These are phyloP conservation scores for Friedmanniomyces simplex DNA, from an alignment of 495 filamentous ascomycete species.

Conservation along the genomic window DNA sequence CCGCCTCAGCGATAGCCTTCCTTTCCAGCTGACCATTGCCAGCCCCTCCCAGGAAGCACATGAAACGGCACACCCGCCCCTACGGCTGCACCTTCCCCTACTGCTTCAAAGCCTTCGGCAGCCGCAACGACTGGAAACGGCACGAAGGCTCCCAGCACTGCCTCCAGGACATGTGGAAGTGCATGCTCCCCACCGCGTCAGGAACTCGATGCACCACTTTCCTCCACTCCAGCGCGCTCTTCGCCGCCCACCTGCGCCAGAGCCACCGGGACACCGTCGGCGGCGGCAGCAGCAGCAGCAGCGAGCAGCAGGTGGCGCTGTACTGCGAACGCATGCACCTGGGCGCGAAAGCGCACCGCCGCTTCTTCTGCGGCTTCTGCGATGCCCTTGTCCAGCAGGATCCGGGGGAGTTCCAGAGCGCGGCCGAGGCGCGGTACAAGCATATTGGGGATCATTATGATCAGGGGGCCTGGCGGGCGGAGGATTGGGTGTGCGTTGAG, in stretches of 20 bases:
- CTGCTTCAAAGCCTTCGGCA: constrained; percentile 74
- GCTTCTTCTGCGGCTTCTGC: constrained; percentile 93
- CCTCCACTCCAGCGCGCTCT: constrained; percentile 52
- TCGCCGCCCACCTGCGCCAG: constrained; percentile 48
- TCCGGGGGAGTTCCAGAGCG: constrained; percentile 30
- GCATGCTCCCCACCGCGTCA: constrained; percentile 35
- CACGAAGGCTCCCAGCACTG: constrained; percentile 86
- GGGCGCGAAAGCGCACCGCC: constrained; percentile 54
- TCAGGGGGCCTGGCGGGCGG: constrained; percentile 38
- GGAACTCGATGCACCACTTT: constrained; percentile 43
- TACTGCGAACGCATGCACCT: constrained; percentile 40
- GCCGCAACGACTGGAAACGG: constrained; percentile 94
- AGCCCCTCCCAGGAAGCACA: constrained; percentile 71
- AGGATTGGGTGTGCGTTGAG: constrained; percentile 37
- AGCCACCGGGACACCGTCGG: constrained; percentile 37
- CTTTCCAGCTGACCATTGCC: not conserved
- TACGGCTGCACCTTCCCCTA: constrained; percentile 74
- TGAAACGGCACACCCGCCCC: constrained; percentile 74
- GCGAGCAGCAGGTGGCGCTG: not conserved
- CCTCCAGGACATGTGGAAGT: constrained; percentile 68
- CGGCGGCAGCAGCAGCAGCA: not conserved
- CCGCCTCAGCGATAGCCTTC: not conserved
- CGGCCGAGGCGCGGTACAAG: constrained; percentile 69
- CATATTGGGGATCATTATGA: constrained; percentile 80
- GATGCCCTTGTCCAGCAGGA: constrained; percentile 42